Evolutionary conservation across 768 basidiomycete species (phyloP).

Genomic region (Daedalea quercina): DNA sequence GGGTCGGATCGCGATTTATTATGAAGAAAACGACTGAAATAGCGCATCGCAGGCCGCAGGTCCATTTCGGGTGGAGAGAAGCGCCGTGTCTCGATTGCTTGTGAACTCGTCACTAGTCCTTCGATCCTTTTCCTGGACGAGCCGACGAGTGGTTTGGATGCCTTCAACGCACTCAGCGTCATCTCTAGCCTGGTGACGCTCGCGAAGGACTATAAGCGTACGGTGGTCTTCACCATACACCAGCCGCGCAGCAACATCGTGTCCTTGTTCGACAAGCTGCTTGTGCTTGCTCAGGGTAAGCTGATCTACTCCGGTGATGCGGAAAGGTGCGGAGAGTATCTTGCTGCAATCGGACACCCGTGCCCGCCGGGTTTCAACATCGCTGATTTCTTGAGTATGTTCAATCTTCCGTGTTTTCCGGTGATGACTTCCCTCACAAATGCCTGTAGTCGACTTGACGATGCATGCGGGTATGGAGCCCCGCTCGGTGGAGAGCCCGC

Average conservation of each 20-base stretch:
- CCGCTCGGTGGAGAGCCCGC: constrained; percentile 23
- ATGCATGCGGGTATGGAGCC: constrained; percentile 36
- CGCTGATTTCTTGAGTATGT: constrained; percentile 90
- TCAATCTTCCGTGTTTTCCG: not conserved
- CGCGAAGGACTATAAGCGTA: constrained; percentile 85
- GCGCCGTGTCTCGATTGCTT: constrained; percentile 93
- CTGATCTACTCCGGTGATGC: constrained; percentile 81
- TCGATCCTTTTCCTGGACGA: constrained; percentile 96
- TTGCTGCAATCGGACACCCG: constrained; percentile 66
- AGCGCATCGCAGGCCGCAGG: constrained; percentile 50
- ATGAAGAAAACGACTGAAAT: not conserved
- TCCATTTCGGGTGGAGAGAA: constrained; percentile 98
- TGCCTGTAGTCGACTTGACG: constrained; percentile 33
- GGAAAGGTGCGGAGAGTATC: constrained; percentile 71
- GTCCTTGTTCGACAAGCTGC: constrained; percentile 86
- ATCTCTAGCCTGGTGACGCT: constrained; percentile 83
- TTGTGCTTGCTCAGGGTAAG: constrained; percentile 80
- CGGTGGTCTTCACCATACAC: constrained; percentile 96
- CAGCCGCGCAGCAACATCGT: constrained; percentile 98
- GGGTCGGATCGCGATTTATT: constrained; percentile 17
- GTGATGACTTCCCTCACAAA: constrained; percentile 3
- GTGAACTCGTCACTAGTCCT: constrained; percentile 95
- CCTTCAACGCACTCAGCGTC: constrained; percentile 94
- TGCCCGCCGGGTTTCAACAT: constrained; percentile 97
- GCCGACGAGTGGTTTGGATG: constrained; percentile 93